These are phyloP conservation scores for Eutrema heterophyllum DNA, from an alignment of 345 rosid genomes.

Conservation along the genomic window DNA sequence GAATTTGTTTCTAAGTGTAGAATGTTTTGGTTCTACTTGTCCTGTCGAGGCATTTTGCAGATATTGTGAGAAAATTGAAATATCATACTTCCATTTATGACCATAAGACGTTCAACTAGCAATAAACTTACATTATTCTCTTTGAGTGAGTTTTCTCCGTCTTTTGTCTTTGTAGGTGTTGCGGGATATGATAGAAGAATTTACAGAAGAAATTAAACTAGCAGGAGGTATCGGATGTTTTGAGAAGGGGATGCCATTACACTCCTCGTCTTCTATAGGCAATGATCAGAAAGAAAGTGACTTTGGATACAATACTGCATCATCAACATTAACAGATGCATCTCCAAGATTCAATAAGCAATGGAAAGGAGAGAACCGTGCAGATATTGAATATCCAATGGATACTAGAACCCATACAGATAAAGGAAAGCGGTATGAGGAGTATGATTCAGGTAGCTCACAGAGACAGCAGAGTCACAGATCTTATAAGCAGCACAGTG, in stretches of 20 bases:
- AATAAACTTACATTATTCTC: background rate
- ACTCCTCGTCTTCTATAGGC: conserved; percentile 23
- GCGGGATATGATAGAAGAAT: conserved; percentile 81
- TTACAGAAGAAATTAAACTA: conserved; percentile 70
- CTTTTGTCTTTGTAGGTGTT: conserved; percentile 40
- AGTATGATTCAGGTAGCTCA: conserved; percentile 34
- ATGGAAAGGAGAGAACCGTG: conserved; percentile 25
- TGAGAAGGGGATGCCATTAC: conserved; percentile 42
- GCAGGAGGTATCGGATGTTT: conserved; percentile 92
- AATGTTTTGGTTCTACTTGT: background rate
- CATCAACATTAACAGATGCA: conserved; percentile 33
- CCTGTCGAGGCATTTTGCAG: background rate
- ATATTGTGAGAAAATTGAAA: background rate
- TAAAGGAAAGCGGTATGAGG: conserved; percentile 31
- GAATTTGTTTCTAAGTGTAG: background rate
- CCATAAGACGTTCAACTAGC: background rate
- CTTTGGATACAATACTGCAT: conserved; percentile 25
- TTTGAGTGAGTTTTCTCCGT: background rate
- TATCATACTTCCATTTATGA: background rate
- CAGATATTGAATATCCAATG: conserved; percentile 27
- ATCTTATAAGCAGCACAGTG: conserved; percentile 31
- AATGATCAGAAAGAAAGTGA: conserved; percentile 29
- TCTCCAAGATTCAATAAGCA: conserved; percentile 27
- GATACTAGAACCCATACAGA: conserved; percentile 13
- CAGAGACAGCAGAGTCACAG: conserved; percentile 28